Percentiles rank a stretch among this genome's conserved stretches.
These are phyloP conservation scores for Cladorrhinum sp. DNA, from an alignment of 2,329 filamentous ascomycete species.

Conservation along the genomic window DNA sequence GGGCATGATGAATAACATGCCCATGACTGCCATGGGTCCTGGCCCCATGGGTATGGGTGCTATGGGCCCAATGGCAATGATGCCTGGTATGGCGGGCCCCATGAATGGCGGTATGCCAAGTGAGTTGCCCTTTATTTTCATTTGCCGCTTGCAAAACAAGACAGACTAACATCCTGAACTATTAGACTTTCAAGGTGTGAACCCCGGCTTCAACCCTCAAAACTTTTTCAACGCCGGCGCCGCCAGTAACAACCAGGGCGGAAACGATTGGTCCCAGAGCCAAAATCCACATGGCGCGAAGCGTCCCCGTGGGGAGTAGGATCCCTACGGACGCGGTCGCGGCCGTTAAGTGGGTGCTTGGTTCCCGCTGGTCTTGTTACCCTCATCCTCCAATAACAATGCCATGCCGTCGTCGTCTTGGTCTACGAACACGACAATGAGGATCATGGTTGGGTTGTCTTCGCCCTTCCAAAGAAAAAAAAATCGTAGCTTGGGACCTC, in stretches of 20 bases:
- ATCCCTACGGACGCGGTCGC: not conserved
- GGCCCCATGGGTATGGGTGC: slow-evolving; percentile 38
- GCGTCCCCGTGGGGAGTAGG: slow-evolving; percentile 68
- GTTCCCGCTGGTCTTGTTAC: no score
- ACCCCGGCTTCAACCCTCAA: slow-evolving; percentile 66
- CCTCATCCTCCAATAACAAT: no score
- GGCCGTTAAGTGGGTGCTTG: no score
- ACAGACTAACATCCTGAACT: not conserved
- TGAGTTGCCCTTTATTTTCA: slow-evolving; percentile 38
- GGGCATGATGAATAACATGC: slow-evolving; percentile 41
- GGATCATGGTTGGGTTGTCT: no score
- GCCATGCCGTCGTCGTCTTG: no score
- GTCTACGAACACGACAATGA: no score
- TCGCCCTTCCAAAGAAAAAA: no score
- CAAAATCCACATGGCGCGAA: slow-evolving; percentile 83
- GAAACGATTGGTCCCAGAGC: slow-evolving; percentile 43
- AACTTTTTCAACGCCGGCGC: slow-evolving; percentile 59
- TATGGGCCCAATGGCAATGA: slow-evolving; percentile 46
- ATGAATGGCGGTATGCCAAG: slow-evolving; percentile 49
- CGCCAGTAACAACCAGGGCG: slow-evolving; percentile 37
- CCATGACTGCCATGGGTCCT: slow-evolving; percentile 32
- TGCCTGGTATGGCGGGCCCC: slow-evolving; percentile 33
- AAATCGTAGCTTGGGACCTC: not conserved
- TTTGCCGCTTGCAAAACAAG: slow-evolving; percentile 1
- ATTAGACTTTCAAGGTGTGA: slow-evolving; percentile 65